Base-by-base conservation (phyloP, 2,329 filamentous ascomycete species). In the Epichloe gansuensis region DNA sequence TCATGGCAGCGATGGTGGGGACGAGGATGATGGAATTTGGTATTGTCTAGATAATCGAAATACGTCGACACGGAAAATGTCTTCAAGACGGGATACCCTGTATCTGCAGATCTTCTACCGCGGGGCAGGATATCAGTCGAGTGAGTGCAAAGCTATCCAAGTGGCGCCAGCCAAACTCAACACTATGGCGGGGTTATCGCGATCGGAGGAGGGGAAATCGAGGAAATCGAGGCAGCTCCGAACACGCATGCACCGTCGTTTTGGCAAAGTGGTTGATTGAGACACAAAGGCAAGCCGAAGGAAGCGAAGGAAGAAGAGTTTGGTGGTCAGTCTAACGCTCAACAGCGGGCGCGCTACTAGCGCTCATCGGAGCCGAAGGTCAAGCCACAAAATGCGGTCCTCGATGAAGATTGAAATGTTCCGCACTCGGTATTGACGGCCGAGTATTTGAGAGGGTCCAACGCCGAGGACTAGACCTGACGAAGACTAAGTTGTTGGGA, bases 1-100 rank as follows among this genome's bases (percentile, higher is more conserved):
- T 88, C 56, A 53, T 55, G 59, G 39, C 13, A 5, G 47, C 3
- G 7, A 37, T n/a, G 17, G 34, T 23, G 21, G 7, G 23, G 21
- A 48, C 15, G 37, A 48, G 38, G 21, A 44, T 23, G 37, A 44
- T 44, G 28, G 28, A 31, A 31, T 9, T 5, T 8, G 44, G 1
- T 45, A 5, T 45, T 34, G 5, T 31, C 7, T 2, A 44, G 42
- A 17, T 5, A 12, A 4, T 21, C 9, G 11, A 23, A 23, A 44
- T 25, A 12, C 11, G 21, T 44, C 42, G 21, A 23, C 2, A 44
- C n/a, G 23, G 25, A 12, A 21, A 12, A 12, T 13, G 28, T 4
- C 28, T 31, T 44, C 4, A 23, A 15, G 11, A 44, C 9, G 5
- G 5, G 3, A 4, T 44, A 3, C 41, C 9, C 41, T 17, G 9